phyloP scores from a whole-genome alignment of 1,139 yeast species.

The Yamadazyma friedrichii region DNA sequence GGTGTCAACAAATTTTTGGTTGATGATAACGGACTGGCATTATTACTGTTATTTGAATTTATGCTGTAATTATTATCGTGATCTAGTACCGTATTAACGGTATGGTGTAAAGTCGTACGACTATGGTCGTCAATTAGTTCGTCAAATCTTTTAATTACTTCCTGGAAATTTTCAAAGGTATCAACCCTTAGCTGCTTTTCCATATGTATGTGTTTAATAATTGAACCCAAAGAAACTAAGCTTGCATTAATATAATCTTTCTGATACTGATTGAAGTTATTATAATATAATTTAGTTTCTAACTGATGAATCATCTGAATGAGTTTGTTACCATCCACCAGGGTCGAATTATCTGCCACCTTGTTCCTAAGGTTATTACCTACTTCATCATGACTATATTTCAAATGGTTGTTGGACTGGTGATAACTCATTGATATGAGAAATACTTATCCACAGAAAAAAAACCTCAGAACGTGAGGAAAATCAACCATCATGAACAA shows the following conservation, averaged over 20 bases:
- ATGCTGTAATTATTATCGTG: neutral
- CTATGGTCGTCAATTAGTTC: slow-evolving; percentile 4
- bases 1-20: neutral
- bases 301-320: neutral
- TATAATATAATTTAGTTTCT: slow-evolving; percentile 1
- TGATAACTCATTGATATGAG: too few species aligned
- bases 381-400: too few species aligned
- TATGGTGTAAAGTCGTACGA: slow-evolving; percentile 1
- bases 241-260: slow-evolving; percentile 12
- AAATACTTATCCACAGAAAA: too few species aligned
- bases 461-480: too few species aligned
- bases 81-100: neutral
- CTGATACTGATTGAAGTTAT: slow-evolving; percentile 10
- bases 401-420: too few species aligned
- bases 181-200: slow-evolving; percentile 2
- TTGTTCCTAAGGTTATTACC: too few species aligned
- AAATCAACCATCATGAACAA: neutral
- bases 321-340: slow-evolving; percentile 1
- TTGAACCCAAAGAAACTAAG: slow-evolving; percentile 8
- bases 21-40: neutral
- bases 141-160: slow-evolving; percentile 4
- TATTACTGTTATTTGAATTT: too few species aligned
- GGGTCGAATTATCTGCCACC: too few species aligned
- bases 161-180: slow-evolving; percentile 3
- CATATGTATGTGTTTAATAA: slow-evolving; percentile 1